phyloP scores from a whole-genome alignment of 2,329 filamentous ascomycete species.

The Waltergamsia citrina region DNA sequence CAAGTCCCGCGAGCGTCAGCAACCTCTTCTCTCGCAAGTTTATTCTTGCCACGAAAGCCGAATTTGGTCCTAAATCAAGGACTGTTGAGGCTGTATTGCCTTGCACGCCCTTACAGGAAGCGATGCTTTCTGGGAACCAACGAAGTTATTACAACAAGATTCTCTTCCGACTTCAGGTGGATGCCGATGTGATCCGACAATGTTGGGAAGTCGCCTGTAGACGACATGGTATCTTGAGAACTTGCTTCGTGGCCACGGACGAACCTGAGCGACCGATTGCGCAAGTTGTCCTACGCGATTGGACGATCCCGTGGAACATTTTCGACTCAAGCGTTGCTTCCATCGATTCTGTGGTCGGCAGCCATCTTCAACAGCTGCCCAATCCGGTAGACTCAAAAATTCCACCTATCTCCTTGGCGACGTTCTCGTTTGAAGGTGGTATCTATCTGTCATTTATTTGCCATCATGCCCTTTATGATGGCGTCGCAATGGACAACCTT shows the following conservation, averaged over 20 bases:
- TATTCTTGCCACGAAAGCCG: conserved; percentile 14
- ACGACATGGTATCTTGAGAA: conserved; percentile 70
- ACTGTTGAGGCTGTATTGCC: conserved; percentile 53
- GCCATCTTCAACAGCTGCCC: conserved; percentile 28
- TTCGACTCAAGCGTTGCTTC: conserved; percentile 19
- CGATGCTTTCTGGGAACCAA: conserved; percentile 57
- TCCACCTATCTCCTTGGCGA: conserved; percentile 35
- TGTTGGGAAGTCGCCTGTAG: conserved; percentile 54
- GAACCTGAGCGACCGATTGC: conserved; percentile 53
- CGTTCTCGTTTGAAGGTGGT: conserved; percentile 20
- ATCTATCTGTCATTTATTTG: conserved; percentile 39
- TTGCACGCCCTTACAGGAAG: conserved; percentile 81
- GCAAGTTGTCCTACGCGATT: conserved; percentile 56
- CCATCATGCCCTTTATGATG: conserved; percentile 86
- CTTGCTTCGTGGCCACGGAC: conserved; percentile 61
- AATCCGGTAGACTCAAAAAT: conserved; percentile 30
- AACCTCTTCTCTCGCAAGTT: conserved; percentile 18
- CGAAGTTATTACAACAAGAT: conserved; percentile 65
- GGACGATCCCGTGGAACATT: conserved; percentile 28
- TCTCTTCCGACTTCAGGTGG: conserved; percentile 47
- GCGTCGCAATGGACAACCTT: conserved; percentile 61
- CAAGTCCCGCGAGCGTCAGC: too few relatives aligned
- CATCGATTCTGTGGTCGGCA: conserved; percentile 24
- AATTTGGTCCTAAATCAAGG: conserved; percentile 19
- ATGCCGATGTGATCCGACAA: conserved; percentile 37